Percentiles rank a stretch among this genome's conserved stretches.
Conservation (phyloP, 148 eudicot genomes). For the Dianthus caryophyllus region DNA sequence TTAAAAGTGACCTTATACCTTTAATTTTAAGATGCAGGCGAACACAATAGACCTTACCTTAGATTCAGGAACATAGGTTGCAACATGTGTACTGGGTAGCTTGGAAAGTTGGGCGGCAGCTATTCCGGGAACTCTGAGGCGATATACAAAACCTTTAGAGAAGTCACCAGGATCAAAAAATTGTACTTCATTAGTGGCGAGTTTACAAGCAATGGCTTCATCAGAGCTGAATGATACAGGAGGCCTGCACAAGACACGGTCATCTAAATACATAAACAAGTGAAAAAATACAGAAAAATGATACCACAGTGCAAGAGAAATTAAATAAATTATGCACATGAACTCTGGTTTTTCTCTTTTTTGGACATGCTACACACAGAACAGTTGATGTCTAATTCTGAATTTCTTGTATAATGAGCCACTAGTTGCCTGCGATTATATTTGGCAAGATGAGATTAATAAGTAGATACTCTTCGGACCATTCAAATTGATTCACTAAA, state of each 20-base stretch:
- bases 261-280: conserved; percentile 4
- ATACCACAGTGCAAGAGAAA: not conserved
- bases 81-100: conserved; percentile 71
- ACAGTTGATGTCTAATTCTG: not conserved
- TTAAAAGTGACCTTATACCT: conserved; percentile 1
- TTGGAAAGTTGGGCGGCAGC: conserved; percentile 79
- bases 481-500: too few relatives aligned
- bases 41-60: conserved; percentile 48
- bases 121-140: conserved; percentile 75
- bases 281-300: not conserved
- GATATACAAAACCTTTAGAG: conserved; percentile 65
- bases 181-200: conserved; percentile 87
- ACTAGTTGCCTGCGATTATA: not conserved
- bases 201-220: conserved; percentile 73
- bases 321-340: not conserved
- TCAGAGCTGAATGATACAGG: conserved; percentile 62
- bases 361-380: not conserved
- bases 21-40: not conserved
- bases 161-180: conserved; percentile 68
- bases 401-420: not conserved
- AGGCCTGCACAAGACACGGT: conserved; percentile 59
- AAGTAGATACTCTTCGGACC: not conserved
- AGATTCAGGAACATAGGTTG: conserved; percentile 86
- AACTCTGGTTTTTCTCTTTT: not conserved
- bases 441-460: not conserved